Conservation (phyloP, 2,329 filamentous ascomycete genomes). For the Colletotrichum sp. region DNA sequence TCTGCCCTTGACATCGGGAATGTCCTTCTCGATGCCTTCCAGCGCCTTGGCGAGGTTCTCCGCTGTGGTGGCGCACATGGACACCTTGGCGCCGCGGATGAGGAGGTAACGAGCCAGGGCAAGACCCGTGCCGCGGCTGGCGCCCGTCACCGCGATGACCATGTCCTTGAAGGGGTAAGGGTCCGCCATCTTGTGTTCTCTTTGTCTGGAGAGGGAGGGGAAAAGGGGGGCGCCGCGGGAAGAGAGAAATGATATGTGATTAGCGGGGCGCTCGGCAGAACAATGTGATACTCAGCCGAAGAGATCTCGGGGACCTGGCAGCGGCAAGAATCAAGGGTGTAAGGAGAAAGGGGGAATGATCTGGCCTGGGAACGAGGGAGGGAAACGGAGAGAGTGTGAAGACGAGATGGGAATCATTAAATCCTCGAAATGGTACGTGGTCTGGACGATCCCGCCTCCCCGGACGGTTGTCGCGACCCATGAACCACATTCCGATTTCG, state of each 20-base stretch:
- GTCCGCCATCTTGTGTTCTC: conserved; percentile 22
- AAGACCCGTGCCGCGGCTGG: conserved; percentile 20
- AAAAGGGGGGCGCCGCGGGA: background rate
- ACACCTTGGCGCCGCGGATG: conserved; percentile 35
- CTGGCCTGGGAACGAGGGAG: background rate
- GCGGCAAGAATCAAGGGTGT: background rate
- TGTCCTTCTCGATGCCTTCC: conserved; percentile 25
- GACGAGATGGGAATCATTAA: background rate
- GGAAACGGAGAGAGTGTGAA: background rate
- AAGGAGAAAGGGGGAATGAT: background rate
- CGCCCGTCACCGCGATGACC: conserved; percentile 24
- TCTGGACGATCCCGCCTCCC: background rate
- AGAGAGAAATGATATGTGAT: background rate
- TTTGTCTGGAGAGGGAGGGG: background rate
- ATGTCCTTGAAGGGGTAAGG: conserved; percentile 24
- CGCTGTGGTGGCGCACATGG: conserved; percentile 31
- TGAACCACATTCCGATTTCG: background rate
- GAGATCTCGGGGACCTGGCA: background rate
- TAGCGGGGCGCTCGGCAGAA: background rate
- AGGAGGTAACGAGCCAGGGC: conserved; percentile 24
- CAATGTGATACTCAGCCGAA: background rate
- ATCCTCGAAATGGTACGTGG: background rate
- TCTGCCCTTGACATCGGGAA: conserved; percentile 26
- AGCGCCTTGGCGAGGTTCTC: conserved; percentile 30
- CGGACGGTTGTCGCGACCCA: background rate